Conservation (phyloP, 192 early-diverging fungal species). For the Glomus cerebriforme region DNA sequence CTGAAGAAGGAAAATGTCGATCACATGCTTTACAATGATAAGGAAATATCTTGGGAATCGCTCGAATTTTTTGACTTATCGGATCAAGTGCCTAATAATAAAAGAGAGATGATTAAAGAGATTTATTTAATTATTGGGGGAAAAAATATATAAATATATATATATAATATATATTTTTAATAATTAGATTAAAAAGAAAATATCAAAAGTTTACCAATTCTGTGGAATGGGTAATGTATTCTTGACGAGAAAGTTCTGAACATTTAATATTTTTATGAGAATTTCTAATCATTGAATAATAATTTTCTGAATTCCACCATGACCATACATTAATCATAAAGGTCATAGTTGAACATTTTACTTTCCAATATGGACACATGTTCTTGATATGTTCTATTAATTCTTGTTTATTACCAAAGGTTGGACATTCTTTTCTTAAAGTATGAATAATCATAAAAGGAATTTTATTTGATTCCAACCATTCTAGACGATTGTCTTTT, state of each 20-base stretch:
- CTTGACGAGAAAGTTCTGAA: neutral
- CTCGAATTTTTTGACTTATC: neutral
- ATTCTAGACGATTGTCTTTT: neutral
- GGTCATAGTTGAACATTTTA: too few species aligned
- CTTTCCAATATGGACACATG: neutral
- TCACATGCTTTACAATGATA: neutral
- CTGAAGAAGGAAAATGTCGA: neutral
- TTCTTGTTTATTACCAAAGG: neutral
- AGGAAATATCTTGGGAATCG: neutral
- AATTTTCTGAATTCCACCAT: too few species aligned
- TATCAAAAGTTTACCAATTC: neutral
- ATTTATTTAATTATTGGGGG: too few species aligned
- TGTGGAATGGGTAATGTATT: neutral
- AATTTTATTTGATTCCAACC: neutral
- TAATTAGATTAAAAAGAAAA: neutral
- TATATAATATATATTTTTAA: neutral
- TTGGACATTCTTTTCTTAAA: constrained; percentile 1
- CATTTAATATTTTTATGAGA: neutral
- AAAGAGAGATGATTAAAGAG: too few species aligned
- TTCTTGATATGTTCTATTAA: neutral
- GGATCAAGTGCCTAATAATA: constrained; percentile 10
- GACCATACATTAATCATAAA: too few species aligned
- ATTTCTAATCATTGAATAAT: neutral
- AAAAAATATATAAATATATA: too few species aligned
- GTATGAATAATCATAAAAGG: neutral